These are phyloP conservation scores for Backusella parvicylindrica DNA, from an alignment of 192 early-diverging fungal genomes.

Conservation along the genomic window DNA sequence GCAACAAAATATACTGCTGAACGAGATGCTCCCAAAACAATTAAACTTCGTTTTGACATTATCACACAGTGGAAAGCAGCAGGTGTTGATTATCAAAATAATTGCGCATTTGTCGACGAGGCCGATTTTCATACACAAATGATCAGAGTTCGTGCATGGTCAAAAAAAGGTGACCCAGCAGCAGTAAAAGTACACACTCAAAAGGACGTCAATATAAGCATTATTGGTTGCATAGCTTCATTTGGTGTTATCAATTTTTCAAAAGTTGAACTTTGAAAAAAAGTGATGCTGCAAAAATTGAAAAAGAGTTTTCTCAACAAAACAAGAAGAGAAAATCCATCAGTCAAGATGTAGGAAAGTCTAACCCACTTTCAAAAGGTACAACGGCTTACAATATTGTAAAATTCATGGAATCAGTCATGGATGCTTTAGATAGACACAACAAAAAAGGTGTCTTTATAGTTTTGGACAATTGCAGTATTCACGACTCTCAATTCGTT, in stretches of 20 bases:
- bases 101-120: neutral
- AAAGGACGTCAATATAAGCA: neutral
- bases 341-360: neutral
- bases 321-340: neutral
- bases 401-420: neutral
- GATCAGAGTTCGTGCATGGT: too few relatives aligned
- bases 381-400: neutral
- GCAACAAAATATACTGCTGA: neutral
- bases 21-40: neutral
- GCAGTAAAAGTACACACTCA: too few relatives aligned
- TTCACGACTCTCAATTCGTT: too few relatives aligned
- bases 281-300: neutral
- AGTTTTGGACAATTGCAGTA: conserved; percentile 15
- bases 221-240: neutral
- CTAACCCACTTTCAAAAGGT: neutral
- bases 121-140: neutral
- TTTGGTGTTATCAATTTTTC: neutral
- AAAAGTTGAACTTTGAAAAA: neutral
- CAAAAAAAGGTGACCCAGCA: too few relatives aligned
- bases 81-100: conserved; percentile 6
- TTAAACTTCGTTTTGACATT: neutral
- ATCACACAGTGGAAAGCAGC: conserved; percentile 3
- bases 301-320: neutral
- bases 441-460: conserved; percentile 13
- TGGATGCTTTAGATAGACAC: neutral